These are phyloP conservation scores for Tubosaeta sp. DNA, from an alignment of 768 basidiomycete genomes.

Conservation along the genomic window DNA sequence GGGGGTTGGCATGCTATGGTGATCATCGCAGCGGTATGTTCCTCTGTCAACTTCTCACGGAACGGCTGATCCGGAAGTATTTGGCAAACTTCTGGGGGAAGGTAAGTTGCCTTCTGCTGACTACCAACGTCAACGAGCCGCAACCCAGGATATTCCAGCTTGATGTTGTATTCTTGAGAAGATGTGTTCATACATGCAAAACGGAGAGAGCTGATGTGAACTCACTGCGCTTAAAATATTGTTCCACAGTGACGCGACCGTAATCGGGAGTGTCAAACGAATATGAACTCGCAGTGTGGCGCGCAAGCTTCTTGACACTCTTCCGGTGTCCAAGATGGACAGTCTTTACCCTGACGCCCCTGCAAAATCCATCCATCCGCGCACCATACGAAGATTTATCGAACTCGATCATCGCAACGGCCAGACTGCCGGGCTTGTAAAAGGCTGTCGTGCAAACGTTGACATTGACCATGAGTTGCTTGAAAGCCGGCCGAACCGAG, in stretches of 20 bases:
- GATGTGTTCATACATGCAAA: not conserved
- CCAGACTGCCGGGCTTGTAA: conserved; percentile 41
- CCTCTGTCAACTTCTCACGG: conserved; percentile 51
- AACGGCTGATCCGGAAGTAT: conserved; percentile 41
- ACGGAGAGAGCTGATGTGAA: not conserved
- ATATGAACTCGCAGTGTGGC: conserved; percentile 36
- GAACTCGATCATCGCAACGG: conserved; percentile 40
- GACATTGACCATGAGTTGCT: conserved; percentile 51
- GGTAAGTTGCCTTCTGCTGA: conserved; percentile 32
- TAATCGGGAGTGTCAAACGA: conserved; percentile 39
- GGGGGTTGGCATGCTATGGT: conserved; percentile 46
- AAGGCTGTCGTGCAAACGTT: conserved; percentile 51
- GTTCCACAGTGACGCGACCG: conserved; percentile 41
- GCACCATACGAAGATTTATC: conserved; percentile 53
- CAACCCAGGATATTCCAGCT: conserved; percentile 36
- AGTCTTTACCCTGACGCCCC: conserved; percentile 61
- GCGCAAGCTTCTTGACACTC: conserved; percentile 55
- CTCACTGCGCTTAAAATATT: conserved; percentile 47
- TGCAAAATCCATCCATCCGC: conserved; percentile 56
- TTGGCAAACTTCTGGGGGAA: conserved; percentile 48
- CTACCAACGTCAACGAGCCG: conserved; percentile 49
- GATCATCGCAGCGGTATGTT: conserved; percentile 52
- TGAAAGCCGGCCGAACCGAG: conserved; percentile 38
- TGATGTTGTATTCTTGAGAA: conserved; percentile 39
- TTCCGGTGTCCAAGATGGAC: conserved; percentile 73